Percentiles rank a stretch among this genome's conserved stretches.
Conservation (phyloP, 169 alveolate species). For the Cryptosporidium andersoni region DNA sequence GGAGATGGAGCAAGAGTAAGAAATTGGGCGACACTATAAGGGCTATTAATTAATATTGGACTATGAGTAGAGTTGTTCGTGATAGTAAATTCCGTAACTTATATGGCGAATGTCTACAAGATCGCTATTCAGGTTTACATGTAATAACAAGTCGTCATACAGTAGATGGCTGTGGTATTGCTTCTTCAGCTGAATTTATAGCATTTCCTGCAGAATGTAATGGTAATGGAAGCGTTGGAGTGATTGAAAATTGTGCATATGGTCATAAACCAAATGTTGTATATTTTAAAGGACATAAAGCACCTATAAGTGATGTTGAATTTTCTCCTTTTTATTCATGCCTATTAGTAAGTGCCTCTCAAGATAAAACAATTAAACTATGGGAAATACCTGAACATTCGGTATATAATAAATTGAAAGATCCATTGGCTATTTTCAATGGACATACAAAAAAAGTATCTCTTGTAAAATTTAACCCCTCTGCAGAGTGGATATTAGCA, state of each 20-base stretch:
- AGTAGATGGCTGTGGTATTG: slow-evolving; percentile 72
- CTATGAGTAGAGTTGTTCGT: slow-evolving; percentile 60
- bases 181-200: slow-evolving; percentile 67
- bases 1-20: too few species aligned
- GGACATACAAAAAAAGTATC: slow-evolving; percentile 85
- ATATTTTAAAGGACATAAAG: slow-evolving; percentile 63
- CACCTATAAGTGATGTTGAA: slow-evolving; percentile 64
- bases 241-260: slow-evolving; percentile 55
- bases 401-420: slow-evolving; percentile 69
- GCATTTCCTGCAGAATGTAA: slow-evolving; percentile 70
- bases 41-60: background rate
- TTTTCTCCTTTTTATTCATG: slow-evolving; percentile 67
- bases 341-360: slow-evolving; percentile 82
- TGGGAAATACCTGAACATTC: slow-evolving; percentile 77
- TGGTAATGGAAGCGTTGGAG: slow-evolving; percentile 69
- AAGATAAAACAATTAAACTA: slow-evolving; percentile 85
- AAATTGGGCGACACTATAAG: too few species aligned
- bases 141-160: slow-evolving; percentile 64
- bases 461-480: slow-evolving; percentile 81
- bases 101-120: slow-evolving; percentile 69
- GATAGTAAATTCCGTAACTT: slow-evolving; percentile 71
- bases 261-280: slow-evolving; percentile 67
- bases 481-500: slow-evolving; percentile 79
- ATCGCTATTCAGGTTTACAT: slow-evolving; percentile 65
- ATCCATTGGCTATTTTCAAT: slow-evolving; percentile 55